These are phyloP conservation scores for Tetramitus jugosus DNA, from an alignment of 208 protist genomes.

Conservation along the genomic window DNA sequence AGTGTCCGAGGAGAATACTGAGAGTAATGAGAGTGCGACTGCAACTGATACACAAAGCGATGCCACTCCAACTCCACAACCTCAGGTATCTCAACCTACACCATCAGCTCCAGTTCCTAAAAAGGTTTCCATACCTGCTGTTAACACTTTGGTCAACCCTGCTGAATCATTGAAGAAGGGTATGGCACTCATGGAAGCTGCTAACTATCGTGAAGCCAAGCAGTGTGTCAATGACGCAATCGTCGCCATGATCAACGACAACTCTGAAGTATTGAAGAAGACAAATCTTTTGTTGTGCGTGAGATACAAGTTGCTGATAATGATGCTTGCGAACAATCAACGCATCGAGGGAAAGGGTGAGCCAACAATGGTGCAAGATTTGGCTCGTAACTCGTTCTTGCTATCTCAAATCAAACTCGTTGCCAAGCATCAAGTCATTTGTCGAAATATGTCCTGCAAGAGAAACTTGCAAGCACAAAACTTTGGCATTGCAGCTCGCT, in stretches of 20 bases:
- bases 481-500: neutral
- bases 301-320: constrained; percentile 4
- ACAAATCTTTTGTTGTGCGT: neutral
- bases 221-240: neutral
- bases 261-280: constrained; percentile 5
- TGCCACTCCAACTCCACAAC: no score
- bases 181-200: constrained; percentile 7
- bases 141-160: neutral
- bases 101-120: neutral
- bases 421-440: constrained; percentile 6
- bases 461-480: constrained; percentile 9
- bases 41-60: no score
- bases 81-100: neutral
- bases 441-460: constrained; percentile 7
- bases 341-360: neutral
- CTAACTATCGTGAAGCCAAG: constrained; percentile 1
- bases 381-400: neutral
- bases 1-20: no score
- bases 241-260: neutral
- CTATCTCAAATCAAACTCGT: constrained; percentile 1
- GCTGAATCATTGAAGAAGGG: constrained; percentile 2
- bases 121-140: neutral
- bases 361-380: neutral
- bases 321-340: neutral
- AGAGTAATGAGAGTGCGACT: no score